Percentiles rank a stretch among this genome's conserved stretches.
Evolutionary conservation across 805 yeast species (phyloP).

Genomic region (Lipomyces oligophaga): DNA sequence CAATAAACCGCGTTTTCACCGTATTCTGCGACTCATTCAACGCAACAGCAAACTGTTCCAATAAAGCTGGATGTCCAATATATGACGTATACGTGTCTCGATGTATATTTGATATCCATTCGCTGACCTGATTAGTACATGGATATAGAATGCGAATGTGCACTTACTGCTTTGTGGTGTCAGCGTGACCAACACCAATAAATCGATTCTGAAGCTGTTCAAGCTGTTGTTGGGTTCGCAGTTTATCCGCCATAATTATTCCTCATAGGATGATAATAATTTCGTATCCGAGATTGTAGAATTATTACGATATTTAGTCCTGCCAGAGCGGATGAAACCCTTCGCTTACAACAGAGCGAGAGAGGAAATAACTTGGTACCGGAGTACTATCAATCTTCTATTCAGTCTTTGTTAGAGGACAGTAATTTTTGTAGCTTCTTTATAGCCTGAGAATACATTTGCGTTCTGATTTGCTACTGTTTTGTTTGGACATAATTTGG

Average conservation of each 20-base stretch:
- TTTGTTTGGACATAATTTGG: too few species aligned
- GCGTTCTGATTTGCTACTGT: too few species aligned
- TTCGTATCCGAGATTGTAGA: too few species aligned
- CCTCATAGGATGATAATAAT: too few species aligned
- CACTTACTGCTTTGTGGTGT: constrained; percentile 52
- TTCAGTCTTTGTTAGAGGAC: too few species aligned
- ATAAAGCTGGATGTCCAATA: constrained; percentile 54
- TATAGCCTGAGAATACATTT: too few species aligned
- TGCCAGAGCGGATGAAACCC: too few species aligned
- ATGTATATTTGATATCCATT: constrained; percentile 64
- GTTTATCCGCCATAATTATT: constrained; percentile 28
- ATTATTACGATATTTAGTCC: too few species aligned
- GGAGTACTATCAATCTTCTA: too few species aligned
- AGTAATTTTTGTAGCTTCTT: too few species aligned
- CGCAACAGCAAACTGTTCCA: constrained; percentile 54
- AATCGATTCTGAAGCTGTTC: constrained; percentile 36
- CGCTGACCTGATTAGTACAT: constrained; percentile 36
- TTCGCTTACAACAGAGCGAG: too few species aligned
- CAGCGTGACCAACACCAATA: constrained; percentile 72
- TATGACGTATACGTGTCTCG: constrained; percentile 63
- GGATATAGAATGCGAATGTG: constrained; percentile 4
- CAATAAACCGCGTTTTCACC: constrained; percentile 32
- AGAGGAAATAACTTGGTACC: too few species aligned
- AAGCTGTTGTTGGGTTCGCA: constrained; percentile 31
- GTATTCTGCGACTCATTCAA: constrained; percentile 43